These are phyloP conservation scores for Phytophthora tubulina DNA, from an alignment of 352 stramenopile species.

Conservation along the genomic window DNA sequence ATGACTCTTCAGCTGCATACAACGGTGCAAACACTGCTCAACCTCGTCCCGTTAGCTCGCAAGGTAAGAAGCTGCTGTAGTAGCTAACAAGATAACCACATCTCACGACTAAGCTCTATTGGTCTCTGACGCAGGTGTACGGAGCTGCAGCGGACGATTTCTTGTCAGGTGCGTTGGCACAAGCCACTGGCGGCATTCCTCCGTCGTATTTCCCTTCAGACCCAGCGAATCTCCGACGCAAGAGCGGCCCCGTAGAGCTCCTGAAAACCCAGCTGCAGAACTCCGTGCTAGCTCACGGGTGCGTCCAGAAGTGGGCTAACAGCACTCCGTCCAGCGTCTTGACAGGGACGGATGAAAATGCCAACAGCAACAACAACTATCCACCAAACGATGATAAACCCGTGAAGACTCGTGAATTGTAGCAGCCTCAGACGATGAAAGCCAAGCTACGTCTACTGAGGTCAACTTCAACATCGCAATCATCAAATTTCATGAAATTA, in stretches of 20 bases:
- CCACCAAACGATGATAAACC: neutral
- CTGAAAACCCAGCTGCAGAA: conserved; percentile 65
- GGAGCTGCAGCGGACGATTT: conserved; percentile 67
- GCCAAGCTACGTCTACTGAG: neutral
- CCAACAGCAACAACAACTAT: neutral
- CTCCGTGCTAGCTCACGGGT: conserved; percentile 63
- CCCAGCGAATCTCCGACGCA: conserved; percentile 11
- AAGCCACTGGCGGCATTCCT: conserved; percentile 46
- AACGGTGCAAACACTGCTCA: conserved; percentile 79
- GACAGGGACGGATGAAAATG: conserved; percentile 14
- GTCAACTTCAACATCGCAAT: conserved; percentile 18
- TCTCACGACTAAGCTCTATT: neutral
- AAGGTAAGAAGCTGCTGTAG: conserved; percentile 39
- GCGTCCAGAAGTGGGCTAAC: conserved; percentile 66
- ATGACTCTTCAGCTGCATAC: conserved; percentile 81
- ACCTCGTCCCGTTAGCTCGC: conserved; percentile 67
- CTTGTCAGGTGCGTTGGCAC: conserved; percentile 60
- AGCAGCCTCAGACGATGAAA: conserved; percentile 2
- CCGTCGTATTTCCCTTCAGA: neutral
- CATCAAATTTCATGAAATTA: neutral
- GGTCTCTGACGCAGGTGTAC: conserved; percentile 54
- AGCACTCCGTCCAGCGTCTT: conserved; percentile 34
- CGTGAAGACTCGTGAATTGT: no score
- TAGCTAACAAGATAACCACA: no score
- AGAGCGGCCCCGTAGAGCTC: conserved; percentile 46